Percentiles rank a stretch among this genome's conserved stretches.
These are phyloP conservation scores for Mollisiaceae sp. DNA, from an alignment of 2,329 filamentous ascomycete species.

Conservation along the genomic window DNA sequence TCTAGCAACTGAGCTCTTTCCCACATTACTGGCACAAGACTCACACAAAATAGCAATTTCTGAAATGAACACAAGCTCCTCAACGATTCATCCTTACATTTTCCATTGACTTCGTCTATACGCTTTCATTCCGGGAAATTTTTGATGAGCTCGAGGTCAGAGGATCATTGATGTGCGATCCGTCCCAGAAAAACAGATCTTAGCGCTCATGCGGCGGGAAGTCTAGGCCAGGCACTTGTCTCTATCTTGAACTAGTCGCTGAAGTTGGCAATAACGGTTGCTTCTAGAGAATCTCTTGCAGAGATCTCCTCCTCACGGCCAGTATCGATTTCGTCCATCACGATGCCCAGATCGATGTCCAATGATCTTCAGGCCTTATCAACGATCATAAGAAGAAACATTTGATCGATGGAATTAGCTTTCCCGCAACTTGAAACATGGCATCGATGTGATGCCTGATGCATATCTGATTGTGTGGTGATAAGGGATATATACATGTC, in stretches of 20 bases:
- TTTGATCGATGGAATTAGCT: background rate
- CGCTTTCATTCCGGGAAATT: background rate
- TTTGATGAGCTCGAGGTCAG: background rate
- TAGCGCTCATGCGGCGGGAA: background rate
- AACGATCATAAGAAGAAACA: too few species aligned
- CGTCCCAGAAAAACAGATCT: background rate
- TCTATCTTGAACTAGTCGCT: background rate
- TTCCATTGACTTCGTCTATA: background rate
- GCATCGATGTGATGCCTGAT: background rate
- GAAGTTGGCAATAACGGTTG: background rate
- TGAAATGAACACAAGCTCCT: too few species aligned
- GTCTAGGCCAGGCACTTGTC: background rate
- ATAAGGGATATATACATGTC: slow-evolving; percentile 27
- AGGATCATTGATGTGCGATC: background rate
- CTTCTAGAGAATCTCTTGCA: background rate
- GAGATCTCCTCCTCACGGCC: background rate
- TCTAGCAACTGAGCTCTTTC: background rate
- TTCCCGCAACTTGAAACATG: background rate
- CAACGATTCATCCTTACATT: background rate
- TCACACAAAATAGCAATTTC: too few species aligned
- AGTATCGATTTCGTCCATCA: too few species aligned
- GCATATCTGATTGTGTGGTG: slow-evolving; percentile 13
- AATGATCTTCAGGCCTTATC: too few species aligned
- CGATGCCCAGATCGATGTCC: background rate
- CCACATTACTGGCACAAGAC: too few species aligned